Base-by-base conservation (phyloP, 2,329 filamentous ascomycete genomes). In the Myriosclerotinia curreyana region DNA sequence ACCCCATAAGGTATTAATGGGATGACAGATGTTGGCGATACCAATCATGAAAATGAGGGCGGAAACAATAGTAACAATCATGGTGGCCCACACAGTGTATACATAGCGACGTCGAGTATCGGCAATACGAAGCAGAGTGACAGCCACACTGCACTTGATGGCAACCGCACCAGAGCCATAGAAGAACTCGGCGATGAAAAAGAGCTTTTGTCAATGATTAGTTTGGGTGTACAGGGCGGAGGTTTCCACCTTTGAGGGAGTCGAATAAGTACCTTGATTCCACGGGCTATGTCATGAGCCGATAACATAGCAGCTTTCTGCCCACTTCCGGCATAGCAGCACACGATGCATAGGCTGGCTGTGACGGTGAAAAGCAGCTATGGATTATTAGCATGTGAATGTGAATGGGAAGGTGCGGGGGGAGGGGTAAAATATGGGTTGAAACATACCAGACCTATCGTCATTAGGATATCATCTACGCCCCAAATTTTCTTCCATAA, bases 131-230 rank as follows among this genome's bases (percentile, higher is more conserved):
- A 74, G 69, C 7, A 74, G 68, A 25, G 71, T 72, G 36, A 74
- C 58, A 49, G 72, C 73, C 56, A 74, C 73, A 61, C 72, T 74
- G 60, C 69, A 68, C 44, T 74, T 74, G 66, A 75, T 71, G 25
- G 67, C 67, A 2, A 69, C 68, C 1, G 72, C 72, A 58, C 70
- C 70, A 31, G 68, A 73, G n/a, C 74, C 74, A 55, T 78, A 77
- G 64, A 77, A 76, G 61, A 76, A 74, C 62, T 78, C 75, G 48
- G 76, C 75, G 28, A 76, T 76, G 52, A 76, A 74, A 62, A 77
- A 76, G 44, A 72, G 72, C 70, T 77, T 69, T 53, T 64, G 56
- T 25, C 38, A 28, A 53, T 56, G 20, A 46, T 66, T 55, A 67
- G 61, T 65, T 59, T 58, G n/a, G 28, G 11, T 38, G 12, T 28